Conservation (phyloP, 192 early-diverging fungal genomes). For the Coemansia sp. region DNA sequence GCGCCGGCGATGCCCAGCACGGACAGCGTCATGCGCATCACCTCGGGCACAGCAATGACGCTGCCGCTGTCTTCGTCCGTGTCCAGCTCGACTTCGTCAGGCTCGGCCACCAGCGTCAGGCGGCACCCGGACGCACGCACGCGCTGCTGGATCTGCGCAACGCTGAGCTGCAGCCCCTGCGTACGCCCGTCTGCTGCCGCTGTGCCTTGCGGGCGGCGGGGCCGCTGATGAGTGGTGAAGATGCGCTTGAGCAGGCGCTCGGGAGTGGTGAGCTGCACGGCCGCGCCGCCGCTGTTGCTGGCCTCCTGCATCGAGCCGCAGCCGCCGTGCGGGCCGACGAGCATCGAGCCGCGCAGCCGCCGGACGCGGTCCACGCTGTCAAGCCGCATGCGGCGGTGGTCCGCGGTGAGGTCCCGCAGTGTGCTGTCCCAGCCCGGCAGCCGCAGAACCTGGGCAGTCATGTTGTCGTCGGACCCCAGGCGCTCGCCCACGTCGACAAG, state of each 20-base stretch:
- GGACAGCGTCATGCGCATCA: slow-evolving; percentile 50
- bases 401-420: slow-evolving; percentile 67
- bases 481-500: slow-evolving; percentile 64
- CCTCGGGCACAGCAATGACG: slow-evolving; percentile 44
- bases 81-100: slow-evolving; percentile 37
- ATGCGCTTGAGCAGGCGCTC: slow-evolving; percentile 49
- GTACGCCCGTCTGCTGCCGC: background rate
- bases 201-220: slow-evolving; percentile 6
- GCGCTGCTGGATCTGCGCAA: slow-evolving; percentile 49
- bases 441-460: slow-evolving; percentile 66
- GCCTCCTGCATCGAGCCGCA: slow-evolving; percentile 25
- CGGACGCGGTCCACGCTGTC: slow-evolving; percentile 54
- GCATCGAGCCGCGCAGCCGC: slow-evolving; percentile 51
- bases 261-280: slow-evolving; percentile 24
- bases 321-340: slow-evolving; percentile 31
- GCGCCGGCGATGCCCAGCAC: slow-evolving; percentile 38
- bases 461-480: slow-evolving; percentile 69
- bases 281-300: background rate
- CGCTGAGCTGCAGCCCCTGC: slow-evolving; percentile 22
- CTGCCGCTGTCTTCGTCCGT: slow-evolving; percentile 50
- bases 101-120: slow-evolving; percentile 44
- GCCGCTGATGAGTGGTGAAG: slow-evolving; percentile 51
- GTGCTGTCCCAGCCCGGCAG: slow-evolving; percentile 66
- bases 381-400: slow-evolving; percentile 58
- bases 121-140: slow-evolving; percentile 44